Base-by-base conservation (phyloP, 139 green algal genomes). In the Tetratostichococcus sp. region DNA sequence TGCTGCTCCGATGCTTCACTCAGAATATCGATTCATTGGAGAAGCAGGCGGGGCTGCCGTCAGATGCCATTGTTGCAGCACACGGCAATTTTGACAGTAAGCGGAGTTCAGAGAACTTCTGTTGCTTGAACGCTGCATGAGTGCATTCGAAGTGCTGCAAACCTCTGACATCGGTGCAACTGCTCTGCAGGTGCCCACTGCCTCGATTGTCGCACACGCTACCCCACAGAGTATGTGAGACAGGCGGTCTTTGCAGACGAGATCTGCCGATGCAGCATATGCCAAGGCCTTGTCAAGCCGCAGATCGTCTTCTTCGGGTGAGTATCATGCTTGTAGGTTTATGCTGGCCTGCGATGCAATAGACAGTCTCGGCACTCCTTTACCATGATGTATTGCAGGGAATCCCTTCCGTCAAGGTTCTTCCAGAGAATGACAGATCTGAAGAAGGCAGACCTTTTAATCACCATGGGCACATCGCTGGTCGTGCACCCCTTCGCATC, bases 281-380 rank as follows among this genome's bases (percentile, higher is more conserved):
- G 84, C 86, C 79, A 79, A 17, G 89, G 86, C 11, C 69, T 94
- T 43, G 88, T 95, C 26, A 96, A 96, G 84, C 92, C 93, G 25
- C 86, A 91, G 73, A 97, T 97, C 65, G 90, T 95, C 2, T 97
- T 97, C 77, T 97, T 95, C 85, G 93, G 93, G 50, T 62, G 50
- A 62, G 50, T 11, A 50, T 50, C 39, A 11, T 50, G 50, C 50
- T 62, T 62, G 11, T 62, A 2, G 50, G 17, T 14, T 14, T 50
- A 14, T 50, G n/a, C 39, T 50, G 39, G 39, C 8, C 39, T 50
- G 39, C n/a, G n/a, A n/a, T n/a, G n/a, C n/a, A n/a, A n/a, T n/a
- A n/a, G n/a, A n/a, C 39, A 50, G 39, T 6, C 8, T 50, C 39
- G 39, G 39, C 39, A 50, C 39, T 11, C 11, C 39, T 6, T n/a